These are phyloP conservation scores for Fusarium stilboides DNA, from an alignment of 2,329 filamentous ascomycete genomes.

Conservation along the genomic window DNA sequence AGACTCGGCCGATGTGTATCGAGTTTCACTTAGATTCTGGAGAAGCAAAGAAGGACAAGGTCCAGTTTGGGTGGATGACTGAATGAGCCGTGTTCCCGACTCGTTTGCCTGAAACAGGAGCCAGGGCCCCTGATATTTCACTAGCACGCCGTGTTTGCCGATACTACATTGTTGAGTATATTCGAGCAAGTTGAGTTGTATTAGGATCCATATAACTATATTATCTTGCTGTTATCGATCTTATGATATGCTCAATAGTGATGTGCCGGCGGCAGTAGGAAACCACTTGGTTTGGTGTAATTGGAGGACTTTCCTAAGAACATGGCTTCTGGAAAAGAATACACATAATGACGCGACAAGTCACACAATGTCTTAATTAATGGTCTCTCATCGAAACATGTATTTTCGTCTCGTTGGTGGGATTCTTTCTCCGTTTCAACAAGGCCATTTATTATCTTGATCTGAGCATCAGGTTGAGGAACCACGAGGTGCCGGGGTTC, in stretches of 20 bases:
- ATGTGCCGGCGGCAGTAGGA: neutral
- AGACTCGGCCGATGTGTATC: constrained; percentile 32
- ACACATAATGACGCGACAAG: constrained; percentile 8
- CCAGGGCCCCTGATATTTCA: constrained; percentile 40
- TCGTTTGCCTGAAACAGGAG: constrained; percentile 37
- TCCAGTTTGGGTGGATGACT: constrained; percentile 21
- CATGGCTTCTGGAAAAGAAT: neutral
- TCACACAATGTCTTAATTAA: constrained; percentile 12
- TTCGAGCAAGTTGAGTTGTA: neutral
- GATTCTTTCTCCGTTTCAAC: constrained; percentile 31
- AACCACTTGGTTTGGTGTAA: constrained; percentile 12
- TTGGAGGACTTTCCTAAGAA: neutral
- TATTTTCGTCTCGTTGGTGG: constrained; percentile 38
- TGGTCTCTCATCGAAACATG: constrained; percentile 31
- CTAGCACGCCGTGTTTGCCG: constrained; percentile 11
- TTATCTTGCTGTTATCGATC: neutral
- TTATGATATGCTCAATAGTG: neutral
- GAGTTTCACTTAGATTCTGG: constrained; percentile 25
- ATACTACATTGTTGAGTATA: neutral
- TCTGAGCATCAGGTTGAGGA: constrained; percentile 23
- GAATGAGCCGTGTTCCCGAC: constrained; percentile 24
- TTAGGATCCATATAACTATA: neutral
- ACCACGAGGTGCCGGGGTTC: constrained; percentile 28
- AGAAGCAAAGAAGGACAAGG: constrained; percentile 23
- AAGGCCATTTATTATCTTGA: neutral